These are phyloP conservation scores for Zizania latifolia DNA, from an alignment of 176 grass and related monocot genomes.

Conservation along the genomic window DNA sequence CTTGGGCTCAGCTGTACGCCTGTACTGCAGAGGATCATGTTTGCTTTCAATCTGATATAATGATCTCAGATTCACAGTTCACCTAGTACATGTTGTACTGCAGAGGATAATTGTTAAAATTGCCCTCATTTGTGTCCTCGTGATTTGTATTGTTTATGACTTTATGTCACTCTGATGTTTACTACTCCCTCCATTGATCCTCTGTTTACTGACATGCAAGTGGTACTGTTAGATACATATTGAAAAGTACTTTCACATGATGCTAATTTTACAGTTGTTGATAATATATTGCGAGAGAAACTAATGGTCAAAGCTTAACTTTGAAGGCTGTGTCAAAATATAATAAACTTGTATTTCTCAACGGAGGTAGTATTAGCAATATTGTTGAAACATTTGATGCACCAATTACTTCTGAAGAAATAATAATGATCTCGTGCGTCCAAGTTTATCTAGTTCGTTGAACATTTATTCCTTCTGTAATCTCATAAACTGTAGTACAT, in stretches of 20 bases:
- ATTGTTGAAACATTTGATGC: neutral
- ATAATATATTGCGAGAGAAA: no score
- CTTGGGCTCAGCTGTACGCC: neutral
- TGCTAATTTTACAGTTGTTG: no score
- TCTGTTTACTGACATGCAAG: no score
- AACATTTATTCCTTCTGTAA: conserved; percentile 9
- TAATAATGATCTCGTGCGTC: neutral
- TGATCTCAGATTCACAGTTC: neutral
- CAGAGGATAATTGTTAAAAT: neutral
- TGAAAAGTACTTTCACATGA: no score
- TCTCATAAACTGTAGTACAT: neutral
- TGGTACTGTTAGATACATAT: no score
- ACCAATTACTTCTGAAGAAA: conserved; percentile 21
- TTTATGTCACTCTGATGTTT: neutral
- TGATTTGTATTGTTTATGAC: neutral
- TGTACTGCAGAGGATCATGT: no score
- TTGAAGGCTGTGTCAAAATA: no score
- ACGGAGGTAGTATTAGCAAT: neutral
- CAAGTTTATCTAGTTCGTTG: neutral
- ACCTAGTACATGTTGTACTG: neutral
- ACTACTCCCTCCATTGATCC: no score
- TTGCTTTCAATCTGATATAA: neutral
- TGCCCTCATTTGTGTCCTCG: neutral
- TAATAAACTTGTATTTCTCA: no score
- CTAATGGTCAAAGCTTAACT: no score